Conservation (phyloP, 306 rosid species). For the Quercus wislizeni region DNA sequence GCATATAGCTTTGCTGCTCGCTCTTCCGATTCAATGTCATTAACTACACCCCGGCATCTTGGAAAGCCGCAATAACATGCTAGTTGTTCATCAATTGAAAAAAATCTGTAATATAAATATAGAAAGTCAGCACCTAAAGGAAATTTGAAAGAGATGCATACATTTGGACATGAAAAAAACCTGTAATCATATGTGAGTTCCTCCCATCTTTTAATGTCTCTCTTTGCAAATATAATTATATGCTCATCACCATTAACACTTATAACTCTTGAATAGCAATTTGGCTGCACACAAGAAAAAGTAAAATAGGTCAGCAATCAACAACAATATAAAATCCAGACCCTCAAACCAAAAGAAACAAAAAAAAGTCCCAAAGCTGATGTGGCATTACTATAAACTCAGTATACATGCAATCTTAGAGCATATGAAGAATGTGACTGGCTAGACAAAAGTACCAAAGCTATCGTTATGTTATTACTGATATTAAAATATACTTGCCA, state of each 20-base stretch:
- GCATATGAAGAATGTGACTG: not conserved
- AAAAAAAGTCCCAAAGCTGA: not conserved
- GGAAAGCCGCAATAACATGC: constrained; percentile 93
- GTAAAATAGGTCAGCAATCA: constrained; percentile 19
- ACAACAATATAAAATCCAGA: not conserved
- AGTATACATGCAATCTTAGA: not conserved
- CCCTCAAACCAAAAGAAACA: not conserved
- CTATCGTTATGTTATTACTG: not conserved
- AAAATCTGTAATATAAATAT: constrained; percentile 58
- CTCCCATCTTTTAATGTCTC: constrained; percentile 97
- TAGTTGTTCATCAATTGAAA: constrained; percentile 91
- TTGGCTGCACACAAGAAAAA: constrained; percentile 72
- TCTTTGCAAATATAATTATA: constrained; percentile 92
- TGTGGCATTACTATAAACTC: not conserved
- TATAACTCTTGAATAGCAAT: constrained; percentile 96
- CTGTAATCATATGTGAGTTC: constrained; percentile 98
- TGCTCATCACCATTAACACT: constrained; percentile 89
- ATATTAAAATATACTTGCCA: not conserved
- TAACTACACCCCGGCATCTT: constrained; percentile 91
- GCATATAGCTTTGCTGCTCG: constrained; percentile 70
- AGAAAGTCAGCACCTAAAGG: constrained; percentile 33
- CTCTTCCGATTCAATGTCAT: constrained; percentile 91
- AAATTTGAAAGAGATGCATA: constrained; percentile 15
- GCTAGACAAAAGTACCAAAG: not conserved
- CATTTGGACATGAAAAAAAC: constrained; percentile 35